Conservation (phyloP, 371 early-diverging fungal genomes). For the Mortierella sp. region DNA sequence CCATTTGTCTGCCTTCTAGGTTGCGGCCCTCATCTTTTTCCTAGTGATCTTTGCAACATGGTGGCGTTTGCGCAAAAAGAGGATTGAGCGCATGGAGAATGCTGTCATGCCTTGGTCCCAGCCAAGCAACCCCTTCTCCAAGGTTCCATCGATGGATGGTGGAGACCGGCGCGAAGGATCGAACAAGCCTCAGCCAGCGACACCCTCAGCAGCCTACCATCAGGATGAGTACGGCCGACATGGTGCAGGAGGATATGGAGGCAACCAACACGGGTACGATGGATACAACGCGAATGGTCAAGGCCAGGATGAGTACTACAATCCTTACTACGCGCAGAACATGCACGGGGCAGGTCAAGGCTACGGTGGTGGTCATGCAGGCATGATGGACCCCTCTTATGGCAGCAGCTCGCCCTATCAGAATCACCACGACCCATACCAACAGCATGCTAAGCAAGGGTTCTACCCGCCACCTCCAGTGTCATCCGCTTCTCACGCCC, state of each 20-base stretch:
- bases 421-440: constrained; percentile 5
- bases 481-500: constrained; percentile 1
- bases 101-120: constrained; percentile 47
- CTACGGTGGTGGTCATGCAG: no score
- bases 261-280: constrained; percentile 12
- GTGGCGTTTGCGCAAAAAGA: constrained; percentile 29
- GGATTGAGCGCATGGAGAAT: constrained; percentile 30
- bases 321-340: constrained; percentile 24
- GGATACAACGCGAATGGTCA: constrained; percentile 5
- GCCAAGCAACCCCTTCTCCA: constrained; percentile 22
- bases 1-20: no score
- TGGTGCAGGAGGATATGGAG: constrained; percentile 11
- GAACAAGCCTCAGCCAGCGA: constrained; percentile 19
- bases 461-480: constrained; percentile 33
- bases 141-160: constrained; percentile 20
- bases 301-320: constrained; percentile 30
- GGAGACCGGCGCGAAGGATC: no score
- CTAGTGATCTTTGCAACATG: constrained; percentile 16
- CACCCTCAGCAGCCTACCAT: constrained; percentile 15
- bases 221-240: constrained; percentile 2
- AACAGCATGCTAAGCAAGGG: constrained; percentile 2
- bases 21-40: constrained; percentile 21
- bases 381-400: no score
- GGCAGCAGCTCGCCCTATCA: no score
- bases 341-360: no score